These are phyloP conservation scores for Heterobasidion occidentale DNA, from an alignment of 1,284 basidiomycete genomes.

Conservation along the genomic window DNA sequence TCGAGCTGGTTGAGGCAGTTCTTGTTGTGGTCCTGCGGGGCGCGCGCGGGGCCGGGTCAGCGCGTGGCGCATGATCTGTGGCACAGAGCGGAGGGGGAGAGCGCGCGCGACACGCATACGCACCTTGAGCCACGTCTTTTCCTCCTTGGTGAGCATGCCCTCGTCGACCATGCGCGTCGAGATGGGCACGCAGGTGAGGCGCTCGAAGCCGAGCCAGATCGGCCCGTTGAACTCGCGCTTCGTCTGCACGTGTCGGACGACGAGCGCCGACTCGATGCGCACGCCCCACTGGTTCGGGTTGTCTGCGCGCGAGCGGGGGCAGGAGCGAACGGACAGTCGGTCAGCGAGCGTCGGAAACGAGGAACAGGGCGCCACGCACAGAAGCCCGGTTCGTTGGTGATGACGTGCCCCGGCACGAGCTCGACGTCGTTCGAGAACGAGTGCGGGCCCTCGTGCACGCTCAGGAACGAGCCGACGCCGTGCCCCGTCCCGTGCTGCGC, in stretches of 20 bases:
- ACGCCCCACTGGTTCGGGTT: conserved; percentile 82
- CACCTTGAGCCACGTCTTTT: conserved; percentile 87
- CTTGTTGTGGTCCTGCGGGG: conserved; percentile 72
- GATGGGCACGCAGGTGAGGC: conserved; percentile 89
- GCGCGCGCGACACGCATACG: conserved; percentile 7
- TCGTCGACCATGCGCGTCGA: conserved; percentile 88
- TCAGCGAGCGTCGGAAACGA: background rate
- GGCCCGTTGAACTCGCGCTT: conserved; percentile 66
- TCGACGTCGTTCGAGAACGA: conserved; percentile 60
- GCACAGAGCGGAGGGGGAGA: background rate
- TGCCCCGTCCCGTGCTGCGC: conserved; percentile 77
- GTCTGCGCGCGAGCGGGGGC: conserved; percentile 35
- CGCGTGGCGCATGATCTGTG: background rate
- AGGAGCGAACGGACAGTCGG: conserved; percentile 3
- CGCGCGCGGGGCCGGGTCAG: background rate
- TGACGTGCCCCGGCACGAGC: conserved; percentile 76
- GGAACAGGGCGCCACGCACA: conserved; percentile 40
- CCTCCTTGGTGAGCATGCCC: conserved; percentile 75
- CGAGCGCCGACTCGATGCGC: conserved; percentile 80
- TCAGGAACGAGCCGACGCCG: conserved; percentile 77
- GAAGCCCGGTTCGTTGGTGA: conserved; percentile 85
- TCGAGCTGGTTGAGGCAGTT: conserved; percentile 65
- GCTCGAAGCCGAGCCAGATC: conserved; percentile 82
- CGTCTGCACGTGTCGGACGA: conserved; percentile 65
- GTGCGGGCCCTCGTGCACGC: conserved; percentile 72